Conservation (phyloP, 2,329 filamentous ascomycete species). For the Penicillium griseofulvum region DNA sequence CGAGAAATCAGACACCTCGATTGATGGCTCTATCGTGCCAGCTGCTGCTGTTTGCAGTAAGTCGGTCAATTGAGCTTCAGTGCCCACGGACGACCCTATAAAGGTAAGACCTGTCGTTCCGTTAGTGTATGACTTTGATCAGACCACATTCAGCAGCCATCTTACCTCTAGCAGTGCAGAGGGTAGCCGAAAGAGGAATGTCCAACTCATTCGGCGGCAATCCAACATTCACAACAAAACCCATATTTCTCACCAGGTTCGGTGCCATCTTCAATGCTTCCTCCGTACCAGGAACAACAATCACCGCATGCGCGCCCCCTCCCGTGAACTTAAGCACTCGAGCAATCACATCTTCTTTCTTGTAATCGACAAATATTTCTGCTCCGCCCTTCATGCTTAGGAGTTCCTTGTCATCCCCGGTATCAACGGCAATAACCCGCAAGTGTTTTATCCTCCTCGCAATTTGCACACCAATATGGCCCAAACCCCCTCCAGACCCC, state of each 20-base stretch:
- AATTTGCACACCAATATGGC: constrained; percentile 55
- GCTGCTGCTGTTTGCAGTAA: constrained; percentile 17
- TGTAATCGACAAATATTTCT: constrained; percentile 21
- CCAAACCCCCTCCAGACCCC: constrained; percentile 53
- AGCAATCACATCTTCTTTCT: constrained; percentile 19
- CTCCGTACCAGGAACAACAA: constrained; percentile 21
- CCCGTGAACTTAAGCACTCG: constrained; percentile 19
- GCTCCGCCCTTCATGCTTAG: constrained; percentile 22
- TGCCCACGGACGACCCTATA: constrained; percentile 25
- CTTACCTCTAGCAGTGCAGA: constrained; percentile 27
- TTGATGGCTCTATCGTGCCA: constrained; percentile 16
- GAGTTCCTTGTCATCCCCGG: constrained; percentile 16
- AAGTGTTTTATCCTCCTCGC: constrained; percentile 54
- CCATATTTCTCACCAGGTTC: constrained; percentile 20
- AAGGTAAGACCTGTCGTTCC: constrained; percentile 17
- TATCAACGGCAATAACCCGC: constrained; percentile 51
- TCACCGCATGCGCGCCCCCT: constrained; percentile 23
- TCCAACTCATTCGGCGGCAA: constrained; percentile 23
- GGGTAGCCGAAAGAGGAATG: constrained; percentile 22
- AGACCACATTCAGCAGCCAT: neutral
- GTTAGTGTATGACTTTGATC: neutral
- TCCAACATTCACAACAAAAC: constrained; percentile 21
- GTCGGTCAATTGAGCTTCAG: constrained; percentile 19
- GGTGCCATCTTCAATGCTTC: constrained; percentile 22
- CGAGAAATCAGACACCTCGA: constrained; percentile 20